Evolutionary conservation across 2,329 filamentous ascomycete genomes (phyloP), one percentile per base, ranked within the genome.

Genomic region (Colletotrichum sublineola): DNA sequence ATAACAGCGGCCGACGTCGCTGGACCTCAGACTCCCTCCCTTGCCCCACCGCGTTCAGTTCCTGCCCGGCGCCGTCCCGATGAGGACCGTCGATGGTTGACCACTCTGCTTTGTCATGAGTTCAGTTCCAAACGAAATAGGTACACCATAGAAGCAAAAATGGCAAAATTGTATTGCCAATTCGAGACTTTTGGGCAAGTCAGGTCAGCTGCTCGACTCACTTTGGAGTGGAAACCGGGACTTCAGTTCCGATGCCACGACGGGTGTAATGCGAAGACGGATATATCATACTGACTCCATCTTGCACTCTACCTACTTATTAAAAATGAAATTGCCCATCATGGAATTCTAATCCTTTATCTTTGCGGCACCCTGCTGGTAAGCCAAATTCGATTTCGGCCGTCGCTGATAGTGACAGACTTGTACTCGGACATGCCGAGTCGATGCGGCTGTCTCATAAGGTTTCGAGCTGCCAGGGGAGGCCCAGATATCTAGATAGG

Each of bases 1-100:
- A n/a, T 36, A 5, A n/a, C 31, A 9, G n/a, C 31, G 31, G 46
- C 55, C 46, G 63, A 44, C 5, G 42, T 71, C 68, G 58, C 42
- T 18, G 24, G 40, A 29, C 29, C 58, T 31, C n/a, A 18, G 40
- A 44, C 29, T 3, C 11, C 0, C 48, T 52, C 9, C 11, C 48
- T 7, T n/a, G n/a, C n/a, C n/a, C n/a, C n/a, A n/a, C n/a, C n/a
- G n/a, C n/a, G n/a, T n/a, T n/a, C 24, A 0, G 20, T 11, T 29
- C 24, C 44, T n/a, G 6, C 18, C 42, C n/a, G n/a, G n/a, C n/a
- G n/a, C n/a, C n/a, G n/a, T n/a, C n/a, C n/a, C n/a, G n/a, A n/a
- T n/a, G n/a, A n/a, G n/a, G n/a, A n/a, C n/a, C n/a, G n/a, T n/a
- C n/a, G n/a, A n/a, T n/a, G n/a, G n/a, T n/a, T n/a, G n/a, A n/a